Conservation (phyloP, 2,329 filamentous ascomycete species). For the Allantophomopsis cytisporea region DNA sequence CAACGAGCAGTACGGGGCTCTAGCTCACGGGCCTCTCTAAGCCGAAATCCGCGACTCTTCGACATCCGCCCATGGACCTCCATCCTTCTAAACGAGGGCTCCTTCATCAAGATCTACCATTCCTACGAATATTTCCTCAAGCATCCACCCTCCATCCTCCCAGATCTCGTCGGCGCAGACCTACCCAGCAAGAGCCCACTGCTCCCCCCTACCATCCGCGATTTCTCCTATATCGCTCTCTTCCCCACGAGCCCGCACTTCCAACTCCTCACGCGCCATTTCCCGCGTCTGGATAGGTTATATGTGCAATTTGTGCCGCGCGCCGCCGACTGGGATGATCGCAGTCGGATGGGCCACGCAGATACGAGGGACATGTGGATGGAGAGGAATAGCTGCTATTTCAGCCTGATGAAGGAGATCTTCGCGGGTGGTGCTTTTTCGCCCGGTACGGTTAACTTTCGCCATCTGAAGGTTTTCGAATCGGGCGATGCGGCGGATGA, state of each 20-base stretch:
- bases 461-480: conserved; percentile 31
- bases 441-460: conserved; percentile 22
- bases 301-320: conserved; percentile 36
- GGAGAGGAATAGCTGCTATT: conserved; percentile 17
- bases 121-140: conserved; percentile 60
- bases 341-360: conserved; percentile 19
- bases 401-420: conserved; percentile 13
- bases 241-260: conserved; percentile 55
- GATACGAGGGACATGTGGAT: conserved; percentile 13
- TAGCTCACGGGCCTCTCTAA: not conserved
- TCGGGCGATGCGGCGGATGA: conserved; percentile 31
- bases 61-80: conserved; percentile 40
- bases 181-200: conserved; percentile 22
- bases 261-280: conserved; percentile 28
- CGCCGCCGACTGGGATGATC: conserved; percentile 5
- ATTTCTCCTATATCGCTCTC: conserved; percentile 47
- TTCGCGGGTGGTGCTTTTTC: conserved; percentile 7
- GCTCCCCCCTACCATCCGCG: conserved; percentile 27
- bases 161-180: conserved; percentile 30
- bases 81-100: conserved; percentile 61
- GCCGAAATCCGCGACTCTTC: conserved; percentile 6
- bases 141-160: conserved; percentile 37
- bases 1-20: not conserved
- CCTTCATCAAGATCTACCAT: conserved; percentile 56
- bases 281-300: conserved; percentile 36